Evolutionary conservation across 2,329 filamentous ascomycete genomes (phyloP), one percentile per base, ranked within the genome.

Genomic region (Cryoendolithus antarcticus): DNA sequence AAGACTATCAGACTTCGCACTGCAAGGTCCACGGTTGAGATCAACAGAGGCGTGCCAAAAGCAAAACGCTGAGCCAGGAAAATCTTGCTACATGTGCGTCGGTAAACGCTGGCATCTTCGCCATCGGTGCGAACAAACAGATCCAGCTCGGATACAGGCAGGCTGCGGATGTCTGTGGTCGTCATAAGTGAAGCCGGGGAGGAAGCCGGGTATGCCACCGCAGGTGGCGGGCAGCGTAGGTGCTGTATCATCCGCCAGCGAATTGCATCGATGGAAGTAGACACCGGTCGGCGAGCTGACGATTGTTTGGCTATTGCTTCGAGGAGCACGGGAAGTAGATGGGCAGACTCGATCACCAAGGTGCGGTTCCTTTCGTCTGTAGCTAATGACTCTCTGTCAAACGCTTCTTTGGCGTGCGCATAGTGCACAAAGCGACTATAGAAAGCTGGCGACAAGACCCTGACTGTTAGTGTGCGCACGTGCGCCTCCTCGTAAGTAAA

Each of bases 341-440:
- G 63, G 1, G 72, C 70, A 9, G 65, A 65, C 5, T 75, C 73
- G 7, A 79, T 58, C 60, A 65, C 70, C 5, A 80, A 54, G 0
- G 77, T 82, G 31, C 65, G 61, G 46, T 69, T 79, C 41, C 75
- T 74, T 33, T 71, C 62, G 15, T 67, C 59, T 1, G 62, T 62
- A 24, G 62, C 60, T 9, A 65, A 49, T 56, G 51, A 73, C 53
- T 82, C 77, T 42, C 69, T 67, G 40, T 77, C 72, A 24, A 82
- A 62, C 1, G 74, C 76, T 48, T 80, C 74, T 12, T 73, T 65
- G 15, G 74, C 72, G 50, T 79, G 67, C 0, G 71, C 64, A 51
- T 83, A 82, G 45, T 72, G 67, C 1, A 77, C 65, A 35, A 83
- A 76, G 21, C 77, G 70, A 9, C 72, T 68, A 60, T 85, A 85